Percentiles rank a stretch among this genome's conserved stretches.
Evolutionary conservation across 2,329 filamentous ascomycete genomes (phyloP).

Genomic region (Metarhizium anisopliae): DNA sequence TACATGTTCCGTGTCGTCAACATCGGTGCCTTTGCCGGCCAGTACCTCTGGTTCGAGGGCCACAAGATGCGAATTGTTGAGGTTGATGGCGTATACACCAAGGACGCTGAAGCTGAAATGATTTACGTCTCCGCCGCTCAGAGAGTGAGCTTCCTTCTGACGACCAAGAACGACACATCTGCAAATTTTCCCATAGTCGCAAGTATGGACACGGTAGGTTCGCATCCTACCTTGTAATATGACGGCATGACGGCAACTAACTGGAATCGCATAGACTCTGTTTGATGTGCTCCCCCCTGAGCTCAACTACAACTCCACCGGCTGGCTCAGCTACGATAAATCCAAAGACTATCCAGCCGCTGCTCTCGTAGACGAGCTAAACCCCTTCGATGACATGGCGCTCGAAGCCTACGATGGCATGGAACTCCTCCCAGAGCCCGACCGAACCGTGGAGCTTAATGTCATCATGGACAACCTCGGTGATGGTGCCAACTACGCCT

Average conservation of each 20-base stretch:
- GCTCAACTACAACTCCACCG: conserved; percentile 60
- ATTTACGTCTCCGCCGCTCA: conserved; percentile 62
- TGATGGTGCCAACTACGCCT: conserved; percentile 53
- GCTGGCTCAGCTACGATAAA: conserved; percentile 53
- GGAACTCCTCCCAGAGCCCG: conserved; percentile 50
- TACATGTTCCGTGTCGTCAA: conserved; percentile 68
- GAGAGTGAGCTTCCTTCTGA: conserved; percentile 53
- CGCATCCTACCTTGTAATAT: neutral
- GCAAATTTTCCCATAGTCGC: conserved; percentile 59
- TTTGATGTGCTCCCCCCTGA: conserved; percentile 60
- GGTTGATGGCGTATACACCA: conserved; percentile 62
- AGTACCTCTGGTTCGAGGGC: conserved; percentile 59
- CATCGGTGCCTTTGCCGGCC: conserved; percentile 60
- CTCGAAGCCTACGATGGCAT: conserved; percentile 62
- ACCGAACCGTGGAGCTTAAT: conserved; percentile 53
- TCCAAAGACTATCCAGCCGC: conserved; percentile 38
- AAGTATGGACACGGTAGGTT: conserved; percentile 57
- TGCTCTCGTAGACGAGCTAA: conserved; percentile 48
- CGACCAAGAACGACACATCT: conserved; percentile 50
- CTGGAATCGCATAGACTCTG: conserved; percentile 33
- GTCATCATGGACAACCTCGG: conserved; percentile 54
- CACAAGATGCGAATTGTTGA: conserved; percentile 63
- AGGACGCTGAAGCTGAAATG: conserved; percentile 49
- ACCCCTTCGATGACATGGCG: conserved; percentile 64
- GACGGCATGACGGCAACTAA: neutral